Conservation (phyloP, 140 eudicot genomes). For the Cichorium intybus region DNA sequence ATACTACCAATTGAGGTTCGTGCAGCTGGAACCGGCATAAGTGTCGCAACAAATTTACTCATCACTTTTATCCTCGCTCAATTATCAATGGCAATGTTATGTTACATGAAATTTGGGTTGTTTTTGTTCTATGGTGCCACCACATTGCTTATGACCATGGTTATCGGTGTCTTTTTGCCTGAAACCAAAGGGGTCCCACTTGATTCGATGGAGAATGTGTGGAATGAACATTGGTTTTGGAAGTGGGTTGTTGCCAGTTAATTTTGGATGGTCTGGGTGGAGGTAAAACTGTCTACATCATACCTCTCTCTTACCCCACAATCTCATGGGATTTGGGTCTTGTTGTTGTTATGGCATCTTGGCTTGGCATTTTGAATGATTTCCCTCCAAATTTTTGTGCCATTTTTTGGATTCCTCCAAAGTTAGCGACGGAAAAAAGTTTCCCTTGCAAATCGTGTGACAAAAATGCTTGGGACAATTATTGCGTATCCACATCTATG, state of each 20-base stretch:
- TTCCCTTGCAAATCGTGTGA: background rate
- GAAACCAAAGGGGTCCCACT: constrained; percentile 53
- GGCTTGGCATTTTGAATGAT: background rate
- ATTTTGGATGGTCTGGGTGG: no score
- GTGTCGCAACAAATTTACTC: constrained; percentile 37
- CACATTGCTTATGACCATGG: constrained; percentile 35
- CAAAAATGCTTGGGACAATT: background rate
- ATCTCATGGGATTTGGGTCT: no score
- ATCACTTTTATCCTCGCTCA: constrained; percentile 46
- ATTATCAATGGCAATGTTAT: constrained; percentile 33
- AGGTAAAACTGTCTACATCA: no score
- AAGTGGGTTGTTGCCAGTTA: constrained; percentile 14
- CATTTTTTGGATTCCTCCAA: no score
- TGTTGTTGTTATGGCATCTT: no score
- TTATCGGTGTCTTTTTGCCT: constrained; percentile 37
- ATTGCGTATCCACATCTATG: no score
- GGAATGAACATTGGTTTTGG: constrained; percentile 53
- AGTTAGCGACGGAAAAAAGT: background rate
- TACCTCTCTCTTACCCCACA: no score
- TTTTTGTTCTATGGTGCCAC: constrained; percentile 42
- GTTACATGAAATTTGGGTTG: constrained; percentile 40
- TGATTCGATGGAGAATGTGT: constrained; percentile 35
- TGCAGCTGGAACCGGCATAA: constrained; percentile 40
- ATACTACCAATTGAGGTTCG: constrained; percentile 44
- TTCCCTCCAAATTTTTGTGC: background rate